Base-by-base conservation (phyloP, 2,329 filamentous ascomycete genomes). In the Colletotrichum noveboracense region DNA sequence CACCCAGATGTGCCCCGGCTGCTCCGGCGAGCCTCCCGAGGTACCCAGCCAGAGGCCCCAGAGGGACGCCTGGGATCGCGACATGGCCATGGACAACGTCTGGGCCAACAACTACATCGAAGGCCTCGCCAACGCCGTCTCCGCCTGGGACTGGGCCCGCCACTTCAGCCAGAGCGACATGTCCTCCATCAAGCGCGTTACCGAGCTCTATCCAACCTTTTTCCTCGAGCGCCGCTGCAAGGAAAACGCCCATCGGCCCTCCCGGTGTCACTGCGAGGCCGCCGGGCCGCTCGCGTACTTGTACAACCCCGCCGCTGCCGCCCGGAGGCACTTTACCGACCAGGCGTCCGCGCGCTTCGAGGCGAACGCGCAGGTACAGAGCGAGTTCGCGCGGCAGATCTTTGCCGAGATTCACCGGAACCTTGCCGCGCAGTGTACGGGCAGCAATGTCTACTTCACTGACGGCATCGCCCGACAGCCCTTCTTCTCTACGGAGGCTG, bases 241-340 rank as follows among this genome's bases (percentile, higher is more conserved):
- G 66, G 71, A 77, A 52, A 14, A 73, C 24, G 56, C 52, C 55
- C 76, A 78, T 14, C 26, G 60, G 18, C 48, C 62, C 18, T 55
- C 66, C 10, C 24, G 16, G 10, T 78, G 77, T 66, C n/a, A 32
- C 3, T 78, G 77, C 72, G 75, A 76, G 52, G 69, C 77, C 28
- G 66, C 67, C 71, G 64, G 67, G 16, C 66, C 76, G 30, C 52
- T 67, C 14, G 28, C 28, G 14, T 78, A 68, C 36, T 52, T 73
- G 12, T 77, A 76, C 66, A 78, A 78, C 58, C 75, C 77, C 14
- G 72, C 77, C 30, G 48, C n/a, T 38, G 75, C 75, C 32, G 61
- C 67, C 6, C 71, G 77, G 6, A 52, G 71, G 18, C 21, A 56
- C 60, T 62, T 75, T 26, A 75, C 71, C 18, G 61, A 76, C 34